Percentiles rank a stretch among this genome's conserved stretches.
These are phyloP conservation scores for Fusarium coicis DNA, from an alignment of 2,329 filamentous ascomycete species.

Conservation along the genomic window DNA sequence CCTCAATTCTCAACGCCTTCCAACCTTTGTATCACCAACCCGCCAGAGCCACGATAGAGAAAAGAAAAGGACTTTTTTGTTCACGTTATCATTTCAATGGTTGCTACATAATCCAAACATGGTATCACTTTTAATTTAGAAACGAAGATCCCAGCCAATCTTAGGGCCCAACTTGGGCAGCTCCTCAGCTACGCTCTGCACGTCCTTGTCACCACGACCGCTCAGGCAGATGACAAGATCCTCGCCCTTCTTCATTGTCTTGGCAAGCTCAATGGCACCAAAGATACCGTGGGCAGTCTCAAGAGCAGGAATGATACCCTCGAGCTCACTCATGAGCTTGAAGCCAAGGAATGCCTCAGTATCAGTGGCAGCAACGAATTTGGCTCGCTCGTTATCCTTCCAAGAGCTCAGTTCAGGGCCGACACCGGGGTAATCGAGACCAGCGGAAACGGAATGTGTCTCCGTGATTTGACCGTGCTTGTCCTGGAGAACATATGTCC, in stretches of 20 bases:
- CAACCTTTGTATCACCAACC: constrained; percentile 39
- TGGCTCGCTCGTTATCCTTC: constrained; percentile 90
- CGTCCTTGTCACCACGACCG: constrained; percentile 96
- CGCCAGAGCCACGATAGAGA: constrained; percentile 28
- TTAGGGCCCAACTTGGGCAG: constrained; percentile 86
- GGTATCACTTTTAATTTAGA: constrained; percentile 48
- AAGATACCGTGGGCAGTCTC: constrained; percentile 94
- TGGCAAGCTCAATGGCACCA: constrained; percentile 88
- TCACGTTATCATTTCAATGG: constrained; percentile 27
- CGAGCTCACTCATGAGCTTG: constrained; percentile 82
- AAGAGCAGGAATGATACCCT: constrained; percentile 96
- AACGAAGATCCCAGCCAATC: constrained; percentile 80
- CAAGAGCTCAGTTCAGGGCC: constrained; percentile 91
- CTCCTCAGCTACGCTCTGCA: constrained; percentile 97
- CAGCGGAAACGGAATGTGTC: constrained; percentile 96
- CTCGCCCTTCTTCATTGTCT: constrained; percentile 88
- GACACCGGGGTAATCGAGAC: constrained; percentile 96
- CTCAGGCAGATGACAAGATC: constrained; percentile 95
- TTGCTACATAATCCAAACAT: constrained; percentile 24
- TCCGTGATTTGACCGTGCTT: constrained; percentile 92
- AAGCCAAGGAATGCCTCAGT: constrained; percentile 91
- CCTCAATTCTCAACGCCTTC: constrained; percentile 40
- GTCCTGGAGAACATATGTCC: constrained; percentile 95
- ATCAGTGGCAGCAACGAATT: constrained; percentile 92
- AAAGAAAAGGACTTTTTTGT: constrained; percentile 17